These are phyloP conservation scores for Jacaranda copaia DNA, from an alignment of 257 asterid species.

Conservation along the genomic window DNA sequence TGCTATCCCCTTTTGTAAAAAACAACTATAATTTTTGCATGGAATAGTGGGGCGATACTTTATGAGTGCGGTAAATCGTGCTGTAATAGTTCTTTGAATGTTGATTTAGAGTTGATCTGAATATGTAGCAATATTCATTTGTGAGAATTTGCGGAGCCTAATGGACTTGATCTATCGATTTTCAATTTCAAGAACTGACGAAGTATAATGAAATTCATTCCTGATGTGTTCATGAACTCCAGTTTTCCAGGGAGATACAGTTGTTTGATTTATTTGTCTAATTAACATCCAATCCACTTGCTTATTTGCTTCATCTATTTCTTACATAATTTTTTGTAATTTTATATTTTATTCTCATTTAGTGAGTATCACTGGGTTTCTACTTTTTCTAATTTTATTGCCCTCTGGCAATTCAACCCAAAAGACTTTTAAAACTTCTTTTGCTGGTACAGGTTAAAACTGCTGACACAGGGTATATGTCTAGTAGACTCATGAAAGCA, in stretches of 20 bases:
- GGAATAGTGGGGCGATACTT: background rate
- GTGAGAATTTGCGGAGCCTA: background rate
- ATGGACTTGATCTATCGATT: background rate
- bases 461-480: slow-evolving; percentile 98
- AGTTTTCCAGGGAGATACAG: background rate
- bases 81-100: background rate
- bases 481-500: slow-evolving; percentile 96
- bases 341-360: background rate
- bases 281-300: background rate
- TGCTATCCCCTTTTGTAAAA: too few species aligned
- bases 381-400: background rate
- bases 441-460: slow-evolving; percentile 82
- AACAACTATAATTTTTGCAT: background rate
- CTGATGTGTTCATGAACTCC: background rate
- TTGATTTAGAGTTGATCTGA: background rate
- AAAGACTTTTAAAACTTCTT: slow-evolving; percentile 19
- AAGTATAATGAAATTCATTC: background rate
- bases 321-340: background rate
- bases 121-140: background rate
- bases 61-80: background rate
- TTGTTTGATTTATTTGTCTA: background rate
- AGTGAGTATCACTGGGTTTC: background rate
- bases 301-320: background rate
- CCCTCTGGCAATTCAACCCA: too few species aligned
- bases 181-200: background rate